A percentile compares a stretch with the other conserved stretches of the same genome.
These are phyloP conservation scores for Barnettozyma sucrosica DNA, from an alignment of 805 yeast species.

Conservation along the genomic window DNA sequence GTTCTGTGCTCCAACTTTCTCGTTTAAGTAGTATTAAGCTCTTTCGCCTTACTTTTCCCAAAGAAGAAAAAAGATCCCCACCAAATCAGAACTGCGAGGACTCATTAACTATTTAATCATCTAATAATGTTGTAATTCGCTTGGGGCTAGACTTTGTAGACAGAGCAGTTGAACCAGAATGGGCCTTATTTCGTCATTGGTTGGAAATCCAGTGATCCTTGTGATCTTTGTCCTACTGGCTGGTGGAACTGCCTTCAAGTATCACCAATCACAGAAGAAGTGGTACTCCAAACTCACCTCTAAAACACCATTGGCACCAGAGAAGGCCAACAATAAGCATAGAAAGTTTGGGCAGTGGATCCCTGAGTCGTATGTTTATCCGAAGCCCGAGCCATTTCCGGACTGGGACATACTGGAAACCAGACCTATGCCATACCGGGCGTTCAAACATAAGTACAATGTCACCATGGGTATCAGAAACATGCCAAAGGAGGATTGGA, in stretches of 20 bases:
- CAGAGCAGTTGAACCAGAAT: not conserved
- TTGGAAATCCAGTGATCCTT: not conserved
- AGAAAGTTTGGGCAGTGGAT: conserved; percentile 47
- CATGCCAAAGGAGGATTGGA: conserved; percentile 59
- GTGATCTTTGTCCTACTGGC: not conserved
- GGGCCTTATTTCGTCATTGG: not conserved
- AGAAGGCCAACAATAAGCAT: conserved; percentile 37
- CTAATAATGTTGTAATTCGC: not conserved
- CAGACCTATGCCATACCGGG: conserved; percentile 28
- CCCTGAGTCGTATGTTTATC: conserved; percentile 46
- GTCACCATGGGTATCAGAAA: conserved; percentile 66
- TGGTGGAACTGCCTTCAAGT: not conserved
- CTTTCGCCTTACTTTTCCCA: conserved; percentile 1
- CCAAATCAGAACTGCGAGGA: not conserved
- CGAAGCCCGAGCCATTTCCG: conserved; percentile 41
- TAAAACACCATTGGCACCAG: conserved; percentile 28
- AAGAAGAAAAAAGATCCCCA: conserved; percentile 2
- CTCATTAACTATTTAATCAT: not conserved
- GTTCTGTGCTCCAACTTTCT: not conserved
- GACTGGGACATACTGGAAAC: conserved; percentile 19
- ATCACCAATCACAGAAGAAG: not conserved
- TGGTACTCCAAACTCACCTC: conserved; percentile 4
- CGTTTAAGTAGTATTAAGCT: not conserved
- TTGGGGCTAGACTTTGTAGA: not conserved
- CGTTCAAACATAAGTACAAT: conserved; percentile 58